phyloP scores from a whole-genome alignment of 2,329 filamentous ascomycete species.

The Paecilomyces formosus region DNA sequence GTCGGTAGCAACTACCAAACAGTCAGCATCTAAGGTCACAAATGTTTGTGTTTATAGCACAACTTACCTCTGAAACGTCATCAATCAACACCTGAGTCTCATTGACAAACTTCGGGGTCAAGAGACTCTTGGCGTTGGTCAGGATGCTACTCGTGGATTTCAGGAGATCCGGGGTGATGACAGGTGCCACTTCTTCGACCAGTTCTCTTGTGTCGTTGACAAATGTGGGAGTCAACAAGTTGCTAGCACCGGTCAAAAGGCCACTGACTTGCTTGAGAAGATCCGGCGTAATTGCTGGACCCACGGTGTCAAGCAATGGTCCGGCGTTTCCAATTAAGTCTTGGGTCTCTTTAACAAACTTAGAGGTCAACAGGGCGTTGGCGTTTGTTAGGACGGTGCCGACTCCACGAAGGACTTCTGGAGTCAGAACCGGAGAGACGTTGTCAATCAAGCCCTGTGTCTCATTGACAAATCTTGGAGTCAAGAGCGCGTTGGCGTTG shows the following conservation, averaged over 20 bases:
- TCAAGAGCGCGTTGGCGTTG: slow-evolving; percentile 22
- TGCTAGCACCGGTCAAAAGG: slow-evolving; percentile 16
- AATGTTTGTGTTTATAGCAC: background rate
- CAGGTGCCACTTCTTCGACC: slow-evolving; percentile 14
- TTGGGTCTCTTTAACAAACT: slow-evolving; percentile 15
- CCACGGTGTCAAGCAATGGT: slow-evolving; percentile 3
- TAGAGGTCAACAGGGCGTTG: slow-evolving; percentile 14
- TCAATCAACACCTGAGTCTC: slow-evolving; percentile 15
- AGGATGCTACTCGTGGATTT: slow-evolving; percentile 15
- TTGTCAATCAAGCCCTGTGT: slow-evolving; percentile 14
- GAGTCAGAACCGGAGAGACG: slow-evolving; percentile 15
- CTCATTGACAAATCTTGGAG: slow-evolving; percentile 19
- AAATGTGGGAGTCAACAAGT: slow-evolving; percentile 16
- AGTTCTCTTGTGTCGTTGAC: slow-evolving; percentile 17
- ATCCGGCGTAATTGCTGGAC: slow-evolving; percentile 8
- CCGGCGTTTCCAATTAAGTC: slow-evolving; percentile 10
- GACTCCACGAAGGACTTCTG: slow-evolving; percentile 14
- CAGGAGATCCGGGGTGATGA: slow-evolving; percentile 17
- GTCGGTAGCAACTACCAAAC: slow-evolving; percentile 14
- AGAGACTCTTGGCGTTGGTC: slow-evolving; percentile 20
- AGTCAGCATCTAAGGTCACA: background rate
- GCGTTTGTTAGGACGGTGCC: slow-evolving; percentile 14
- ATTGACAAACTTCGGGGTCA: slow-evolving; percentile 24
- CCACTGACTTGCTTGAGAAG: slow-evolving; percentile 12
- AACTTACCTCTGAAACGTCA: slow-evolving; percentile 19